Conservation (phyloP, 208 protist genomes). For the Angomonas deanei region DNA sequence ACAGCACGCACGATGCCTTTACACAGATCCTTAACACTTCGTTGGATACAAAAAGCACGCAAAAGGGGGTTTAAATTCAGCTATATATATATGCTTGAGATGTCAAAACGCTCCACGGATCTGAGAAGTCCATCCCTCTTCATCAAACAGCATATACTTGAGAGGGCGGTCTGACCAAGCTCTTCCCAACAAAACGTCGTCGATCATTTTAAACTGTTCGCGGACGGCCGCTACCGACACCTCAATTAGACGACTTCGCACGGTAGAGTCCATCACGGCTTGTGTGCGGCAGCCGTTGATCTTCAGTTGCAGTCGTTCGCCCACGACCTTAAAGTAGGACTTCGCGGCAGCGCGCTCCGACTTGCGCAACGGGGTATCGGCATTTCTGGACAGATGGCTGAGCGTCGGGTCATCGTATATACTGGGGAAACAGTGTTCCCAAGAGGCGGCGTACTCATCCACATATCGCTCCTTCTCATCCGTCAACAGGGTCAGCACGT, state of each 20-base stretch:
- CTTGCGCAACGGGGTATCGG: constrained; percentile 36
- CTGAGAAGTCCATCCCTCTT: constrained; percentile 43
- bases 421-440: constrained; percentile 64
- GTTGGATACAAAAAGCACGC: neutral
- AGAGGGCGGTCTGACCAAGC: constrained; percentile 58
- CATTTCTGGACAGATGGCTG: constrained; percentile 25
- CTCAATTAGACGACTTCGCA: constrained; percentile 55
- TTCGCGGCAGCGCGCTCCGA: constrained; percentile 71
- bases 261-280: constrained; percentile 45
- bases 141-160: constrained; percentile 52
- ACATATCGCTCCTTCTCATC: constrained; percentile 47
- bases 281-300: constrained; percentile 48
- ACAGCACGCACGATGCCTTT: no score
- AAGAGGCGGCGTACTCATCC: constrained; percentile 60
- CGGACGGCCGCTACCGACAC: constrained; percentile 38
- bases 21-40: no score
- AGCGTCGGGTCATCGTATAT: constrained; percentile 26
- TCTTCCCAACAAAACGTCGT: constrained; percentile 41
- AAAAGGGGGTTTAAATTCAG: no score
- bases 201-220: constrained; percentile 35
- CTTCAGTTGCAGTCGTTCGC: constrained; percentile 23
- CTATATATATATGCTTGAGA: neutral
- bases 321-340: constrained; percentile 49
- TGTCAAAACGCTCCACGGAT: constrained; percentile 49
- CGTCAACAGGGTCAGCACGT: constrained; percentile 34